Base-by-base conservation (phyloP, 495 filamentous ascomycete genomes). In the Tricharina praecox region DNA sequence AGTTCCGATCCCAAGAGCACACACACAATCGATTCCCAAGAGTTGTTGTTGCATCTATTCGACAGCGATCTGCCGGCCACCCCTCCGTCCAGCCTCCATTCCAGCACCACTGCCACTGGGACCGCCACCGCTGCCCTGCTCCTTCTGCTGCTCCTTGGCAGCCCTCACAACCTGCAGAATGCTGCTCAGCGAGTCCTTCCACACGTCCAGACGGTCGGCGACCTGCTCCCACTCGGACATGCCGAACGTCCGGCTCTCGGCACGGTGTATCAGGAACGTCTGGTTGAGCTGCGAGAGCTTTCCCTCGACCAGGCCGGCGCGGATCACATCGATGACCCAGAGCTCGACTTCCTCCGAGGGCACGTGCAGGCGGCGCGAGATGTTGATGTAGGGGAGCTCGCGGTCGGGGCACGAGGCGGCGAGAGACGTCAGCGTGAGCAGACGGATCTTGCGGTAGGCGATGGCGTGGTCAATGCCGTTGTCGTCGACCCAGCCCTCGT, bases 201-300 rank as follows among this genome's bases (percentile, higher is more conserved):
- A 96, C 58, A 81, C 81, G 65, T 94, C 86, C 57, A 99, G 66
- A 33, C 86, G 73, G 25, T 77, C 78, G 54, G 82, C 84, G 18
- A 99, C 77, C 69, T 96, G 86, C 43, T 79, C 76, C 92, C 92
- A 99, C 68, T 99, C 90, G 71, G 87, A 92, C 74, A 93, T 82
- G 49, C 84, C 84, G 57, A 99, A 96, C 21, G 93, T 88, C 23
- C 90, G 75, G 72, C 95, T 93, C 47, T 85, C 92, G 52, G 82
- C 83, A 50, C 85, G 74, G 68, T 99, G 90, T 35, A 99, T 82
- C 11, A 94, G 69, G 72, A 99, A 96, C 23, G 85, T 80, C 60
- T 85, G 76, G 52, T 83, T 83, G 56, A 85, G 73, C 68, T 99
- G 90, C 19, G 78, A 83, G 42, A 99, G 72, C 64, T 90, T 87